Evolutionary conservation across 768 basidiomycete genomes (phyloP).

Genomic region (Calocera viscosa): DNA sequence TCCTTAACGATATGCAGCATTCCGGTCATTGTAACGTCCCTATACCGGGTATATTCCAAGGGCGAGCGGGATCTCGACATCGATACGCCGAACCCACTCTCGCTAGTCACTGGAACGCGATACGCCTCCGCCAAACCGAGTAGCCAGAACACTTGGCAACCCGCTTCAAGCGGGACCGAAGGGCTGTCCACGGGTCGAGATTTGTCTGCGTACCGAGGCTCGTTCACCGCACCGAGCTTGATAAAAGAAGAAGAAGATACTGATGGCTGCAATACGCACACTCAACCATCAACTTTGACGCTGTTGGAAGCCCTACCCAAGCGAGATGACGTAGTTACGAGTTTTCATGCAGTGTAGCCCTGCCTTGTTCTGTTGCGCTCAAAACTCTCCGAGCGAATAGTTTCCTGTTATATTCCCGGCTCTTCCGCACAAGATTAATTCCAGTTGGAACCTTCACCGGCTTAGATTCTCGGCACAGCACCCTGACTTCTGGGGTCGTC

Average conservation of each 20-base stretch:
- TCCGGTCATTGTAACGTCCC: slow-evolving; percentile 30
- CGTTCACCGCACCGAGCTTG: neutral
- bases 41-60: slow-evolving; percentile 21
- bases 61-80: neutral
- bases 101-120: neutral
- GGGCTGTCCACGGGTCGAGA: neutral
- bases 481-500: neutral
- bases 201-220: neutral
- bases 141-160: neutral
- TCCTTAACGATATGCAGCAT: slow-evolving; percentile 35
- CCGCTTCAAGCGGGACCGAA: neutral
- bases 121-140: neutral
- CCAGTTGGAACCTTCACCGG: neutral
- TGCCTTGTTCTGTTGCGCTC: neutral
- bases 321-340: neutral
- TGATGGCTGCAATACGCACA: neutral
- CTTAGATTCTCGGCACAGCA: neutral
- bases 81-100: neutral
- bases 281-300: neutral
- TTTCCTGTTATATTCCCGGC: neutral
- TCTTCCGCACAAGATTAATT: neutral
- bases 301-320: neutral
- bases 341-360: neutral
- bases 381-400: neutral
- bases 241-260: neutral